phyloP scores from a whole-genome alignment of 2,329 filamentous ascomycete genomes.

The Hirsutella thompsonii region DNA sequence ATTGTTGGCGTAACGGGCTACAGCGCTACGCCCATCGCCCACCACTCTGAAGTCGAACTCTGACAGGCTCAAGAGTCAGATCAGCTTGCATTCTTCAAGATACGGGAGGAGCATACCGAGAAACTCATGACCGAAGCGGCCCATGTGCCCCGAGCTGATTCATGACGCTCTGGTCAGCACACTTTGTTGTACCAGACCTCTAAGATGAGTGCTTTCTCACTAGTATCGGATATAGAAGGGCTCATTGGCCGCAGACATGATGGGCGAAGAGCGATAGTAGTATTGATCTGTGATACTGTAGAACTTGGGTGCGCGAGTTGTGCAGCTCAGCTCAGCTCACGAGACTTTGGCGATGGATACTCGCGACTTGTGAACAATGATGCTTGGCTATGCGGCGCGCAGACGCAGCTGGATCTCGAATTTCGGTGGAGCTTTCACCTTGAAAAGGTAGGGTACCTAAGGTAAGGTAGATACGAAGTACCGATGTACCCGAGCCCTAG shows the following conservation, averaged over 20 bases:
- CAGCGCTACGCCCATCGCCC: constrained; percentile 83
- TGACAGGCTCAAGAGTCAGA: constrained; percentile 20
- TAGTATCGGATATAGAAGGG: constrained; percentile 97
- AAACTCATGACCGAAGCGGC: constrained; percentile 96
- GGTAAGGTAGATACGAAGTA: too few relatives aligned
- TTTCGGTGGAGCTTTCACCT: too few relatives aligned
- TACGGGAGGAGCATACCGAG: constrained; percentile 45
- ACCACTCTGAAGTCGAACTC: constrained; percentile 95
- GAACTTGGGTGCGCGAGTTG: too few relatives aligned
- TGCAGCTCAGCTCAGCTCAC: too few relatives aligned
- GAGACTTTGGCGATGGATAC: too few relatives aligned
- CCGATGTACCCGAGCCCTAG: neutral
- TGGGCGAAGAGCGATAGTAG: neutral
- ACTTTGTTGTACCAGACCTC: neutral
- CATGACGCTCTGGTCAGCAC: neutral
- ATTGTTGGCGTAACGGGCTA: constrained; percentile 96
- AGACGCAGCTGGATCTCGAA: too few relatives aligned
- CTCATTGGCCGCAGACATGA: constrained; percentile 58
- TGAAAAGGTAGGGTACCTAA: too few relatives aligned
- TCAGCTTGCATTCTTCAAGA: neutral
- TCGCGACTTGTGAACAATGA: too few relatives aligned
- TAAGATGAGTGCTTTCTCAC: constrained; percentile 38
- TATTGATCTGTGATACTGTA: too few relatives aligned
- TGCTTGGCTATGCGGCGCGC: too few relatives aligned
- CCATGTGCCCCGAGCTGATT: constrained; percentile 84